These are phyloP conservation scores for Carex littledalei DNA, from an alignment of 176 grass and related monocot genomes.

Conservation along the genomic window DNA sequence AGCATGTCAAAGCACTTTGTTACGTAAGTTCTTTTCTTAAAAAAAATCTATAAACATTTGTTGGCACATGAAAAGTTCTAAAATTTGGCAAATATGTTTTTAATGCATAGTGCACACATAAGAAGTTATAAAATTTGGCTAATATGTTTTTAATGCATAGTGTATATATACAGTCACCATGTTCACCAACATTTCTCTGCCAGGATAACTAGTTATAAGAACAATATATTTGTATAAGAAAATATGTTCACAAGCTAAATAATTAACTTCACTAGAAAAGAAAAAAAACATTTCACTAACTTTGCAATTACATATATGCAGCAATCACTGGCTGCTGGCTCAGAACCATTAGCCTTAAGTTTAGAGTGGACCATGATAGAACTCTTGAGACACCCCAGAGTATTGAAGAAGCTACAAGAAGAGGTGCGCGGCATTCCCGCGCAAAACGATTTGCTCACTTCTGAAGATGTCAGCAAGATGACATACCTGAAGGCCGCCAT, in stretches of 20 bases:
- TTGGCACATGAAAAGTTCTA: background rate
- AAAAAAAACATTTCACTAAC: slow-evolving; percentile 32
- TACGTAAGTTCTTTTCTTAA: background rate
- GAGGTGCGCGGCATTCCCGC: background rate
- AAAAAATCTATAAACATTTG: background rate
- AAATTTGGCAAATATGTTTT: background rate
- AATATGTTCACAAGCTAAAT: background rate
- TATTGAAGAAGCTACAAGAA: slow-evolving; percentile 15
- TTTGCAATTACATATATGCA: background rate
- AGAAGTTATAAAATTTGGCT: background rate
- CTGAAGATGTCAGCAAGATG: slow-evolving; percentile 2
- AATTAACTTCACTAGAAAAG: background rate
- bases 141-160: no score
- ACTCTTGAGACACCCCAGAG: slow-evolving; percentile 21
- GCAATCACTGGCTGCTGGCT: slow-evolving; percentile 36
- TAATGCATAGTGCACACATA: background rate
- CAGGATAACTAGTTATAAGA: background rate
- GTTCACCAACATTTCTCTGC: no score
- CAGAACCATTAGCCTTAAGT: slow-evolving; percentile 20
- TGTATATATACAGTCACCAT: no score
- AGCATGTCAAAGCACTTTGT: slow-evolving; percentile 12
- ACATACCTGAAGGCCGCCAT: slow-evolving; percentile 33
- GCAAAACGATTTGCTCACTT: background rate
- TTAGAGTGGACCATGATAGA: slow-evolving; percentile 32
- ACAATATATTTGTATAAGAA: background rate